Percentiles rank a stretch among this genome's conserved stretches.
Evolutionary conservation across 257 asterid genomes (phyloP).

Genomic region (Solanum clarkiae): DNA sequence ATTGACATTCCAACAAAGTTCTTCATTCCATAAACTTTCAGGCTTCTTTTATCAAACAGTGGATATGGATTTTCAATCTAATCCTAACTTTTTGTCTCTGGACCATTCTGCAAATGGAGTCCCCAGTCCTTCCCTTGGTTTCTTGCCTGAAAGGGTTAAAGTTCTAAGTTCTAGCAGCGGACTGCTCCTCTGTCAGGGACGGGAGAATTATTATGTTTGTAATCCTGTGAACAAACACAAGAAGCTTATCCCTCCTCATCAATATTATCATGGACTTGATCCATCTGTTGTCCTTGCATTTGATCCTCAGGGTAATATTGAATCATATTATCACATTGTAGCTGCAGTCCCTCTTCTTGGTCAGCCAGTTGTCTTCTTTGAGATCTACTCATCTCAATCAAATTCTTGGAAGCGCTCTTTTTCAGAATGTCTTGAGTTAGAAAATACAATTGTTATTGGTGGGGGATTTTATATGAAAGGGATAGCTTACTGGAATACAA

Average conservation of each 20-base stretch:
- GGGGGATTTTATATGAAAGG: slow-evolving; percentile 28
- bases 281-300: slow-evolving; percentile 30
- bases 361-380: slow-evolving; percentile 4
- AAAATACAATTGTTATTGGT: background rate
- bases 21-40: slow-evolving; percentile 20
- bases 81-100: slow-evolving; percentile 5
- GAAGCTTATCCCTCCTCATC: slow-evolving; percentile 16
- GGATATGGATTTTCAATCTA: background rate
- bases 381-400: slow-evolving; percentile 20
- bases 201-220: slow-evolving; percentile 21
- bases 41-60: slow-evolving; percentile 22
- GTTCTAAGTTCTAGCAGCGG: slow-evolving; percentile 27
- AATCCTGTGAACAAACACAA: slow-evolving; percentile 26
- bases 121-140: slow-evolving; percentile 5
- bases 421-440: slow-evolving; percentile 1
- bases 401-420: slow-evolving; percentile 12
- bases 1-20: slow-evolving; percentile 25
- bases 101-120: slow-evolving; percentile 17
- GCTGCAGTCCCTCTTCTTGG: slow-evolving; percentile 11
- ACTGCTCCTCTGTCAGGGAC: slow-evolving; percentile 21
- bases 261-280: slow-evolving; percentile 4
- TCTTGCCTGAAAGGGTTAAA: slow-evolving; percentile 9
- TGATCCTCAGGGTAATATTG: slow-evolving; percentile 19
- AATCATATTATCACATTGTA: slow-evolving; percentile 15
- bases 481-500: slow-evolving; percentile 26